phyloP scores from a whole-genome alignment of 805 yeast species.

The Spathaspora sp. region DNA sequence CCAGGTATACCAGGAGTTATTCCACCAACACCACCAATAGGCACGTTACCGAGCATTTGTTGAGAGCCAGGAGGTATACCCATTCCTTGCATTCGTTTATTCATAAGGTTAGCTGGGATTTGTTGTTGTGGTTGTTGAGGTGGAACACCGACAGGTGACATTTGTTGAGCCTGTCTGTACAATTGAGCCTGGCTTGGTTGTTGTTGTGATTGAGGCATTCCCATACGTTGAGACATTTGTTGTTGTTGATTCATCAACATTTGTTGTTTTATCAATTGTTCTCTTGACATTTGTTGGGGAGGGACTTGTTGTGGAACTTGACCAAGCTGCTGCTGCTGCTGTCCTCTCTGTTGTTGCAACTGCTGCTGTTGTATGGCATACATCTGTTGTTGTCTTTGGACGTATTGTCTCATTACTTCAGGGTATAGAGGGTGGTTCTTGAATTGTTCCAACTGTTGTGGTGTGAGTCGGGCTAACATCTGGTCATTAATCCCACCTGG shows the following conservation, averaged over 20 bases:
- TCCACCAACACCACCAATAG: background rate
- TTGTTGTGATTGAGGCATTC: background rate
- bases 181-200: background rate
- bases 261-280: constrained; percentile 7
- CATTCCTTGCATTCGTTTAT: constrained; percentile 1
- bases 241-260: constrained; percentile 7
- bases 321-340: constrained; percentile 10
- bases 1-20: background rate
- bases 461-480: constrained; percentile 27
- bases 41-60: constrained; percentile 1
- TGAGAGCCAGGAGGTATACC: constrained; percentile 1
- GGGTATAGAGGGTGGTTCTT: constrained; percentile 42
- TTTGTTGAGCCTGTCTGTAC: background rate
- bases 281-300: constrained; percentile 7
- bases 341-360: too few species aligned
- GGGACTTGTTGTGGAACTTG: constrained; percentile 3
- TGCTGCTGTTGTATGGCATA: constrained; percentile 32
- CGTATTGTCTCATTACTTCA: constrained; percentile 35
- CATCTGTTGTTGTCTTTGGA: constrained; percentile 38
- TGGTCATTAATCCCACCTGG: constrained; percentile 20
- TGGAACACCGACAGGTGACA: background rate
- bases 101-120: constrained; percentile 2
- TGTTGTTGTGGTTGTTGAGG: constrained; percentile 9
- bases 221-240: background rate
- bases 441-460: constrained; percentile 41